Percentiles rank a stretch among this genome's conserved stretches.
Evolutionary conservation across 306 rosid species (phyloP).

Genomic region (Ormosia emarginata): DNA sequence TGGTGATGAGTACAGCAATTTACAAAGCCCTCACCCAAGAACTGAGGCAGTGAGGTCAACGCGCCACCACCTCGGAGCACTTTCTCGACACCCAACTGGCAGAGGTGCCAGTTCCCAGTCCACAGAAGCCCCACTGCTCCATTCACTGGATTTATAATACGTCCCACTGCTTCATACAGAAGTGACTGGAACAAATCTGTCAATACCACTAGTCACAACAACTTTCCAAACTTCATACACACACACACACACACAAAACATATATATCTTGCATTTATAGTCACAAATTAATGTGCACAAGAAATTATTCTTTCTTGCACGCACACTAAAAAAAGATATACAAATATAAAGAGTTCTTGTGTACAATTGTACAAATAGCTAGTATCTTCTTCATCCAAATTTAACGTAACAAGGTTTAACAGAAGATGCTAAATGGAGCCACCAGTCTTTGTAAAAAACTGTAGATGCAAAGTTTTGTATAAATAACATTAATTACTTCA

Average conservation of each 20-base stretch:
- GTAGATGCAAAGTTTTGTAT: neutral
- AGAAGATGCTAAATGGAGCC: neutral
- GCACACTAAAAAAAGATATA: neutral
- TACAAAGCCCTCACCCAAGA: neutral
- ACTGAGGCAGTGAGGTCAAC: constrained; percentile 42
- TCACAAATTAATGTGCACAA: neutral
- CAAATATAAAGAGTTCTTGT: neutral
- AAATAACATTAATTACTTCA: no score
- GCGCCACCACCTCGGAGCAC: constrained; percentile 47
- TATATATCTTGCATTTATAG: neutral
- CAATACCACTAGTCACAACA: constrained; percentile 10
- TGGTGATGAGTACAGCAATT: neutral
- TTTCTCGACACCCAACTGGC: constrained; percentile 65
- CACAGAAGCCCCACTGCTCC: constrained; percentile 80
- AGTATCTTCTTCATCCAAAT: neutral
- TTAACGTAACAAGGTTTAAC: neutral
- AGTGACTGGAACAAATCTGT: constrained; percentile 80
- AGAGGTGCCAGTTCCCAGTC: constrained; percentile 76
- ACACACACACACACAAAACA: neutral
- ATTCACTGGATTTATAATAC: constrained; percentile 74
- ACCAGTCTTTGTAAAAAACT: neutral
- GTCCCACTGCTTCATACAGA: constrained; percentile 78
- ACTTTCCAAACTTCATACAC: neutral
- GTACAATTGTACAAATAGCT: neutral
- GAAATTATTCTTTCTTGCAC: neutral